These are phyloP conservation scores for Ophiostoma sp. DNA, from an alignment of 2,329 filamentous ascomycete genomes.

Conservation along the genomic window DNA sequence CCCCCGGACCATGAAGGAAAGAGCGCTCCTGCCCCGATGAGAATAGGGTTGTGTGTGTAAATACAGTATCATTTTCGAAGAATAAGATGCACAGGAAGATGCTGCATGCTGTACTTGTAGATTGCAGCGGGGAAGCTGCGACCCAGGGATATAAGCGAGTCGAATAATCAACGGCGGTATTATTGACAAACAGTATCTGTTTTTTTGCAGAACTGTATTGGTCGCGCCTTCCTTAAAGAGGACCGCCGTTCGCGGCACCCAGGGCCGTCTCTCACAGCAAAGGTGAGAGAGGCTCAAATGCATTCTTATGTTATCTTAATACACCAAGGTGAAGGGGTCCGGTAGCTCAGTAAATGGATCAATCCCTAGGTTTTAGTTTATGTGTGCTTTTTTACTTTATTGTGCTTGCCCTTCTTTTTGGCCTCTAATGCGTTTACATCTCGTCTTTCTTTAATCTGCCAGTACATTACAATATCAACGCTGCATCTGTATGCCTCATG, in stretches of 20 bases:
- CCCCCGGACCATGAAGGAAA: not conserved
- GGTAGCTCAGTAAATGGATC: not conserved
- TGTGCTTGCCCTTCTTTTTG: no score
- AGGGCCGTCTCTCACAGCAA: not conserved
- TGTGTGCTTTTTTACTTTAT: not conserved
- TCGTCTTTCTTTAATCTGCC: no score
- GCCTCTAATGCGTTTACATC: no score
- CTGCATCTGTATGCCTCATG: not conserved
- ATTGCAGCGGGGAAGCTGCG: slow-evolving; percentile 16
- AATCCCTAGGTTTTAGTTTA: not conserved
- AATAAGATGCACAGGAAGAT: not conserved
- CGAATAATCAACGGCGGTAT: slow-evolving; percentile 9
- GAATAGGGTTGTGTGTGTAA: not conserved
- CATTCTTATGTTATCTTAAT: not conserved
- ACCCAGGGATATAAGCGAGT: slow-evolving; percentile 11
- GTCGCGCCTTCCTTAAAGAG: not conserved
- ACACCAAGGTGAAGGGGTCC: not conserved
- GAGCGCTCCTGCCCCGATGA: slow-evolving; percentile 4
- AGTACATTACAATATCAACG: no score
- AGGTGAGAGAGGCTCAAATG: slow-evolving; percentile 10
- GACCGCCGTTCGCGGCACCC: slow-evolving; percentile 20
- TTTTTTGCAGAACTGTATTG: not conserved
- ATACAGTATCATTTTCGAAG: not conserved
- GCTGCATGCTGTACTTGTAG: not conserved
- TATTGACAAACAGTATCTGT: not conserved